Evolutionary conservation across 345 rosid genomes (phyloP).

Genomic region (Theobroma cacao): DNA sequence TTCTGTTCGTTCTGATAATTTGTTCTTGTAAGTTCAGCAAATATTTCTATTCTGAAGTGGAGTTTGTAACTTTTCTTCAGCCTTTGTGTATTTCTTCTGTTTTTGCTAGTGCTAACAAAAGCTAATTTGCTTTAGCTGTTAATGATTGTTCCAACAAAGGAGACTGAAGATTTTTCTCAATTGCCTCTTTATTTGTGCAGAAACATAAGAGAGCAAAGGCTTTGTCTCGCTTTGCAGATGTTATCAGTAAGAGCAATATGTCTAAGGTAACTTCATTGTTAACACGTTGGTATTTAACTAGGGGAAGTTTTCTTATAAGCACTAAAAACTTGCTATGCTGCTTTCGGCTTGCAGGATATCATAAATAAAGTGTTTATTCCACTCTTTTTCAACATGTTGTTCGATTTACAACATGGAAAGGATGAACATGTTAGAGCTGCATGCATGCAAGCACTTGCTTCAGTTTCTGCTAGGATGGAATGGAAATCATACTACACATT

Average conservation of each 20-base stretch:
- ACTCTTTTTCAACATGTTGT: slow-evolving; percentile 73
- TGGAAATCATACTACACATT: slow-evolving; percentile 77
- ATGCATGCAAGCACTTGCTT: slow-evolving; percentile 76
- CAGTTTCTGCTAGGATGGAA: slow-evolving; percentile 61
- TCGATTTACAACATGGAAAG: slow-evolving; percentile 73
- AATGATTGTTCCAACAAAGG: background rate
- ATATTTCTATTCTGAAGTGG: background rate
- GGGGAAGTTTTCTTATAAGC: background rate
- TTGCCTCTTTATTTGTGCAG: slow-evolving; percentile 37
- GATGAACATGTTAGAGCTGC: slow-evolving; percentile 63
- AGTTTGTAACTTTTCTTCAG: background rate
- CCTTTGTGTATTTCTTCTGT: background rate
- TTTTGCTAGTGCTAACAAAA: background rate
- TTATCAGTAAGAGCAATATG: slow-evolving; percentile 40
- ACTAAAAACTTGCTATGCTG: slow-evolving; percentile 14
- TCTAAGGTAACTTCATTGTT: slow-evolving; percentile 51
- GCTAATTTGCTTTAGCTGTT: background rate
- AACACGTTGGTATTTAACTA: background rate
- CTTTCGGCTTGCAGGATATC: slow-evolving; percentile 51
- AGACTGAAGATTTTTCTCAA: background rate
- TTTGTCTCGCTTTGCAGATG: slow-evolving; percentile 53
- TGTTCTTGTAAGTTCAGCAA: background rate
- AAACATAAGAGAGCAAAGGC: slow-evolving; percentile 79
- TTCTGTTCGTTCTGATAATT: background rate
- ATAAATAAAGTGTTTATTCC: slow-evolving; percentile 72